Evolutionary conservation across 345 rosid species (phyloP), one percentile per base, ranked within the genome.

Genomic region (Salix brachista): DNA sequence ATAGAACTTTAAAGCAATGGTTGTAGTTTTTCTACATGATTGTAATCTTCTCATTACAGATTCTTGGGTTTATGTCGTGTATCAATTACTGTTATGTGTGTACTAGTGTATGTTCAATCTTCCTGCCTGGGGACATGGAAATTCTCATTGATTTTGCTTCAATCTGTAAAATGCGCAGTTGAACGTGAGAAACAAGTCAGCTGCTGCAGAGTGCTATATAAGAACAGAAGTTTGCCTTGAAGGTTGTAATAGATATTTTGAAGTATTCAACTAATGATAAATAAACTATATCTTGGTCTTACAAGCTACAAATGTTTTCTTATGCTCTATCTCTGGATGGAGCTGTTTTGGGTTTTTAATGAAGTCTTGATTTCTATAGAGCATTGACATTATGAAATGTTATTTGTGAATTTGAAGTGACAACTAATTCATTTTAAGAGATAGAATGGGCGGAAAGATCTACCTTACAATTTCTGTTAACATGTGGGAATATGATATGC

Each of bases 191-290:
- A 95, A 95, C 69, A 95, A 89, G 84, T 93, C 96, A 83, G 97
- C 98, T 2, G 93, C 99, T 68, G 94, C 86, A 71, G 99, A 95
- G 78, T 95, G 99, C 90, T 93, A 82, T 78, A 79, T 89, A 66
- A 83, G 99, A 78, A 95, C 99, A 66, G 97, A 95, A 89, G 75
- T 89, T 80, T 95, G 98, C 89, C 86, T 93, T 67, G 97, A 95
- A 95, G 99, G 99, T 95, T 85, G 81, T 84, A 72, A 25, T 48
- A 25, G 9, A 69, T 46, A 46, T 46, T 14, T 46, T 46, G 16
- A 46, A 46, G 50, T 46, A 46, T 46, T 13, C 5, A 13, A 44
- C 64, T 76, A 42, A 21, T 67, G 25, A 69, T 72, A 41, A 42
- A 44, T 69, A 30, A 39, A 50, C 62, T 67, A 56, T 44, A 79